Base-by-base conservation (phyloP, 148 eudicot species). In the Amaranthus palmeri region DNA sequence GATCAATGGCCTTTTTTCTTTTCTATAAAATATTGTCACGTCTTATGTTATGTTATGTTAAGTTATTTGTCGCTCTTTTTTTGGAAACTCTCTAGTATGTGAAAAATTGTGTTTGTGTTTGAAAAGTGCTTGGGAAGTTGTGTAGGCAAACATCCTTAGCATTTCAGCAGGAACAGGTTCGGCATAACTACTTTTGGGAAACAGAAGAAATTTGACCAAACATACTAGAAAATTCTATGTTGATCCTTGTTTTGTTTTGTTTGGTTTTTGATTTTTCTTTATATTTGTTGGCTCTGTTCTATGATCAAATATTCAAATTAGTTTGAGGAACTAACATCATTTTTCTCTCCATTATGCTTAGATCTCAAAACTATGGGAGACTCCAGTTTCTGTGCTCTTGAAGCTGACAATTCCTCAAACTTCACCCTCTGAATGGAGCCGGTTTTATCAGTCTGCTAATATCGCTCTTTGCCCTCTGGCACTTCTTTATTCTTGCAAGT, bases 371-470 rank as follows among this genome's bases (percentile, higher is more conserved):
- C 62, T 81, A 66, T 95, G 98, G 98, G 87, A 86, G 80, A 73
- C 85, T 70, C 98, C 98, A 36, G 92, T 95, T 65, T 72, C 90
- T n/a, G 36, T 83, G 54, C 78, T 89, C 45, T 78, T 95, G 73
- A 95, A 86, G 79, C 90, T 95, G 79, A 91, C 97, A 10, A 83
- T 95, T 68, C 98, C 98, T 3, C 83, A 85, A 77, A 69, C 87
- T 66, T 77, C 88, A 61, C 93, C 93, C 57, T 85, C 88, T 8
- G 74, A 89, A 61, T 95, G 98, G 98, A 91, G 81, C 76, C 81
- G 98, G 67, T 89, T 91, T 72, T 95, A 89, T 71, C 87, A 65
- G 73, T 95, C 98, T 8, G 92, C 96, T 65, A 95, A 91, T 72
- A 86, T 95, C 17, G 97, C 86, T 65, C 85, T 95, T 61, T 95